Evolutionary conservation across 179 eudicot species (phyloP).

Genomic region (Silene coronaria): DNA sequence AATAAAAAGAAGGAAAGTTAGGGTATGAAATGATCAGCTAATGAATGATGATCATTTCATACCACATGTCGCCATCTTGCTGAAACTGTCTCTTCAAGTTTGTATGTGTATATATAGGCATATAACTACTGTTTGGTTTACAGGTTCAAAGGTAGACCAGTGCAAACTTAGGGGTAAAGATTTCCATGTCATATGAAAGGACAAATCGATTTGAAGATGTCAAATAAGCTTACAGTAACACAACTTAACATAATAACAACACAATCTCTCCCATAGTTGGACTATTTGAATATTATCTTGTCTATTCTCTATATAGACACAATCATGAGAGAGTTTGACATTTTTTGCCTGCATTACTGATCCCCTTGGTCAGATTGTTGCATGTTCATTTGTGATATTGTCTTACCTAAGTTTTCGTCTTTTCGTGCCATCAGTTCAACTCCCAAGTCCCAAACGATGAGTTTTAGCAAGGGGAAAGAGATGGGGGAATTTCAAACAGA

Average conservation of each 20-base stretch:
- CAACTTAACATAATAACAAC: neutral
- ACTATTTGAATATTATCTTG: neutral
- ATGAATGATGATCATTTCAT: too few relatives aligned
- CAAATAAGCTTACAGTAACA: neutral
- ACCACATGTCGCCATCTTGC: too few relatives aligned
- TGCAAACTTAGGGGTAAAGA: neutral
- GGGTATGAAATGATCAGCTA: too few relatives aligned
- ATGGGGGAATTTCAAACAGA: neutral
- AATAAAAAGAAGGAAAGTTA: too few relatives aligned
- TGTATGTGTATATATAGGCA: neutral
- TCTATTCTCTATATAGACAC: too few relatives aligned
- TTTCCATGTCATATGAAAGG: neutral
- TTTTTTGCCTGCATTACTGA: neutral
- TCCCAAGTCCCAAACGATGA: neutral
- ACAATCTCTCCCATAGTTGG: neutral
- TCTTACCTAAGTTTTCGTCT: neutral
- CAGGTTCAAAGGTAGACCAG: neutral
- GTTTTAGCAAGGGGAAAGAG: constrained; percentile 5
- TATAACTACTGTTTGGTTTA: neutral
- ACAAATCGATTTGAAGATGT: neutral
- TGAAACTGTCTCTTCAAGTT: neutral
- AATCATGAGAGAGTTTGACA: neutral
- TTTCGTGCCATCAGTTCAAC: neutral
- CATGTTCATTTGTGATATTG: neutral
- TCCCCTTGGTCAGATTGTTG: neutral